phyloP scores from a whole-genome alignment of 2,329 filamentous ascomycete genomes.

The Scedosporium minutisporum region DNA sequence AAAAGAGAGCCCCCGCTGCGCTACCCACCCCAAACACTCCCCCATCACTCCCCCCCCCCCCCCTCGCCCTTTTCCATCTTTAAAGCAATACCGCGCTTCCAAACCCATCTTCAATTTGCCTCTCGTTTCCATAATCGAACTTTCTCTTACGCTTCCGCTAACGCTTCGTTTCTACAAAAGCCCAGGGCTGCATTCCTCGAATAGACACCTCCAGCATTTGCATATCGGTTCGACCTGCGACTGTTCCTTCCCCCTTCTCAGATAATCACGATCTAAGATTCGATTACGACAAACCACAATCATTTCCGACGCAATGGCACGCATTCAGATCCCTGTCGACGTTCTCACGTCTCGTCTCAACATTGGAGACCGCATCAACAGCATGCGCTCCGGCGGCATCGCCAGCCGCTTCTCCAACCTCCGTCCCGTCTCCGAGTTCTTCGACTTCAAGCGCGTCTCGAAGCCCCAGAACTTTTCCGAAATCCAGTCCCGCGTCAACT shows the following conservation, averaged over 20 bases:
- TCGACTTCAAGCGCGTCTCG: conserved; percentile 89
- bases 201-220: no score
- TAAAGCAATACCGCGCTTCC: no score
- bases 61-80: no score
- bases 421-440: conserved; percentile 82
- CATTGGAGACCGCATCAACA: conserved; percentile 73
- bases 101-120: not conserved
- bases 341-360: conserved; percentile 85
- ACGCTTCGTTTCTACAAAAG: not conserved
- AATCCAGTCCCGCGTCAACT: conserved; percentile 86
- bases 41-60: no score
- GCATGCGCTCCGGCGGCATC: conserved; percentile 69
- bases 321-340: conserved; percentile 88
- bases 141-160: not conserved
- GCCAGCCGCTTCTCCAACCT: conserved; percentile 84
- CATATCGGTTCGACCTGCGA: no score
- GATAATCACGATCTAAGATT: no score
- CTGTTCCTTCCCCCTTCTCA: not conserved
- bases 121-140: not conserved
- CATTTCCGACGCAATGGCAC: conserved; percentile 51
- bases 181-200: not conserved
- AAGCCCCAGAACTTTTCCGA: conserved; percentile 89
- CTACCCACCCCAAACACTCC: no score
- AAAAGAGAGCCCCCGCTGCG: not conserved
- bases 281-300: conserved; percentile 1